Evolutionary conservation across 1,284 basidiomycete genomes (phyloP), one percentile per base, ranked within the genome.

Genomic region (Ganoderma lingzhi): DNA sequence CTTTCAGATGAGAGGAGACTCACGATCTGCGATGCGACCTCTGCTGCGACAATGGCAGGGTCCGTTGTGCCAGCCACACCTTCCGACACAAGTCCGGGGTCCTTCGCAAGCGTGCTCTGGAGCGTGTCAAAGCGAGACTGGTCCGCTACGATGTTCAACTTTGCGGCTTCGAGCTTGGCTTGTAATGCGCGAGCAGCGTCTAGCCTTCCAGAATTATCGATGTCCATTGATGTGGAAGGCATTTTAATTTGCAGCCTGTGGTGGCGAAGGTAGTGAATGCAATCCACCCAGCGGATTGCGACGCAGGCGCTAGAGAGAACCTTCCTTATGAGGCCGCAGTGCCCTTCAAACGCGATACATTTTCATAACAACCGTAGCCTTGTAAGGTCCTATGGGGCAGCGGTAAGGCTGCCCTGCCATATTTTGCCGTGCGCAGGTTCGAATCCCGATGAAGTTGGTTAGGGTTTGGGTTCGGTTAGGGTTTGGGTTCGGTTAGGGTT

Each of bases 1-100:
- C n/a, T 6, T 42, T 60, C 32, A 15, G 32, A 39, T 0, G 19
- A 19, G 6, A 58, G 28, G 30, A 39, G 6, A 71, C 73, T 14
- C 56, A 76, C 76, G 10, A 76, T 71, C 62, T 76, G 76, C n/a
- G 76, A 74, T 4, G 74, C 73, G 23, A 75, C 72, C 53, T 76
- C 72, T n/a, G 70, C 74, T 2, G 71, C 74, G 6, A 76, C 72
- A 17, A 77, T 71, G 3, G 76, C 76, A 5, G 76, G 76, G 59
- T 77, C 76, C 8, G 74, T 75, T 10, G 74, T 71, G 2, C 73
- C 74, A 19, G 72, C 68, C 6, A 73, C 64, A 0, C 75, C 74
- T 28, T 76, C 70, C 12, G 72, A 65, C 12, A 72, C 30, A 10
- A 75, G 64, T 28, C 69, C 70, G 0, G 70, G 59, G n/a, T 74